phyloP scores from a whole-genome alignment of 129 eudicot species.

The Apium graveolens region DNA sequence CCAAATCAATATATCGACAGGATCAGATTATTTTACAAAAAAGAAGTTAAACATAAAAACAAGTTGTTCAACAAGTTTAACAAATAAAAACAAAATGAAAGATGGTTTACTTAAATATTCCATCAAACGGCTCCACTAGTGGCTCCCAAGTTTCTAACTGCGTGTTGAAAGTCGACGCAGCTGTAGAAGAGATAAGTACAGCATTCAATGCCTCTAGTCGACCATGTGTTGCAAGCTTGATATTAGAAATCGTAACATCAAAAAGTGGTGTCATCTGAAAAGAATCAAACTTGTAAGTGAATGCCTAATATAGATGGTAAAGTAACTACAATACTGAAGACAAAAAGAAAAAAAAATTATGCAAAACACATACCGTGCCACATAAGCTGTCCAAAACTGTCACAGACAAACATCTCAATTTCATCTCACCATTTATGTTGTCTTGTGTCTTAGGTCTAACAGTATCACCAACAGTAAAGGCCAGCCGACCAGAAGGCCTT shows the following conservation, averaged over 20 bases:
- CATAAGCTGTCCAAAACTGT: slow-evolving; percentile 80
- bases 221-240: slow-evolving; percentile 97
- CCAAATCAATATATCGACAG: neutral
- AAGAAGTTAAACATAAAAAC: neutral
- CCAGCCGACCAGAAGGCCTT: slow-evolving; percentile 73
- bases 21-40: neutral
- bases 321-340: neutral
- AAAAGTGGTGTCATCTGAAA: slow-evolving; percentile 92
- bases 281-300: slow-evolving; percentile 3
- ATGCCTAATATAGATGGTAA: neutral
- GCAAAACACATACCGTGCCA: slow-evolving; percentile 64
- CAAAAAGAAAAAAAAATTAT: neutral
- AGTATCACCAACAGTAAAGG: slow-evolving; percentile 75
- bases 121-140: slow-evolving; percentile 95
- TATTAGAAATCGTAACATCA: slow-evolving; percentile 79
- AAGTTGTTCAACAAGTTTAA: neutral
- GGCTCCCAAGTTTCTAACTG: slow-evolving; percentile 98
- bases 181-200: slow-evolving; percentile 71
- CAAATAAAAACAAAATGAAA: neutral
- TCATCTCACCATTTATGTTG: slow-evolving; percentile 88
- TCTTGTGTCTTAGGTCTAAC: slow-evolving; percentile 74
- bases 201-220: slow-evolving; percentile 83
- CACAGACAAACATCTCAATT: slow-evolving; percentile 71
- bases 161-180: slow-evolving; percentile 88
- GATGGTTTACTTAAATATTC: slow-evolving; percentile 71